Evolutionary conservation across 2,329 filamentous ascomycete genomes (phyloP).

Genomic region (Alternaria sp.): DNA sequence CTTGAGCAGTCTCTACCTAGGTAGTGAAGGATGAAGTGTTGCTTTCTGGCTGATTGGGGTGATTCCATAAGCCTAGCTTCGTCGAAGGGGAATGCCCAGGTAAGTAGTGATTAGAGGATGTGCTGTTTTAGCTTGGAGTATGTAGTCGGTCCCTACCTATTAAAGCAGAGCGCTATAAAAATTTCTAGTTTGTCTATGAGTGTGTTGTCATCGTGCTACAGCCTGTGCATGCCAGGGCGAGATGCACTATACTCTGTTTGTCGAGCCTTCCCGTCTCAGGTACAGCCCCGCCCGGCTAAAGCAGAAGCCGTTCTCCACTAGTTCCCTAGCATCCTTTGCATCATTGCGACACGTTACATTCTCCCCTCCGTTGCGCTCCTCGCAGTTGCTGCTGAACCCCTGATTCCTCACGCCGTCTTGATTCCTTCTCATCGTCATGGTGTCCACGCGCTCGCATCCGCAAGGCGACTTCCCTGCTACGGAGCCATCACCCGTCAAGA

Average conservation of each 20-base stretch:
- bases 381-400: neutral
- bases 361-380: neutral
- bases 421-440: constrained; percentile 32
- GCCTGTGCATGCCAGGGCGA: neutral
- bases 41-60: too few relatives aligned
- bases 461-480: constrained; percentile 43
- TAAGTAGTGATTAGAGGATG: too few relatives aligned
- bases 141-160: too few relatives aligned
- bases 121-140: too few relatives aligned
- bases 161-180: too few relatives aligned
- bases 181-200: too few relatives aligned
- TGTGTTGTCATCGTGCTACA: neutral
- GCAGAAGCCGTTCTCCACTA: constrained; percentile 8
- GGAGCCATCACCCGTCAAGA: constrained; percentile 46
- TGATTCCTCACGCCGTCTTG: neutral
- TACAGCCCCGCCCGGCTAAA: constrained; percentile 7
- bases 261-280: neutral
- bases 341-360: constrained; percentile 15
- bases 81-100: too few relatives aligned
- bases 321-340: constrained; percentile 3
- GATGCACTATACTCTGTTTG: neutral
- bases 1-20: too few relatives aligned
- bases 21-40: too few relatives aligned
- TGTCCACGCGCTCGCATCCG: constrained; percentile 49
- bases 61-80: too few relatives aligned